Evolutionary conservation across 768 basidiomycete genomes (phyloP).

Genomic region (Lentinula boryana): DNA sequence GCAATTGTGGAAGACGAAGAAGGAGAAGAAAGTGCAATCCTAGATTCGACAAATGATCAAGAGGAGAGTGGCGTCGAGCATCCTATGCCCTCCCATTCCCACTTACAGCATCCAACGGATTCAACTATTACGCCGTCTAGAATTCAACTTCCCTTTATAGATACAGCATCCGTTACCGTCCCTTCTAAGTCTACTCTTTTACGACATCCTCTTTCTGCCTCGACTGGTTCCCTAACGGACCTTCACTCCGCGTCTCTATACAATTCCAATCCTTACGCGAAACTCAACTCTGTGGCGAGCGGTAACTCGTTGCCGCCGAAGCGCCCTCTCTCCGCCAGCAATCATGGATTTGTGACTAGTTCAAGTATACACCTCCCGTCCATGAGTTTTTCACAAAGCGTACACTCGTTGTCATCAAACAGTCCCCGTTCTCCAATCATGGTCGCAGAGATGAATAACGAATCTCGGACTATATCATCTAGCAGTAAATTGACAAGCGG

Average conservation of each 20-base stretch:
- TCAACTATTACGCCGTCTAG: neutral
- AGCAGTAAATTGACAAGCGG: neutral
- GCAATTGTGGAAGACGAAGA: constrained; percentile 8
- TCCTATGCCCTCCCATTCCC: neutral
- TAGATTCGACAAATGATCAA: neutral
- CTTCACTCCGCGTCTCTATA: neutral
- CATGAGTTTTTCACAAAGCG: neutral
- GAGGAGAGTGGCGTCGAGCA: neutral
- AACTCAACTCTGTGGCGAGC: neutral
- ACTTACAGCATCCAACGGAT: neutral
- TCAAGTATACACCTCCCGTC: neutral
- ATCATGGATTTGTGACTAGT: too few relatives aligned
- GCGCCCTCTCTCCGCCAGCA: neutral
- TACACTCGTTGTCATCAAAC: neutral
- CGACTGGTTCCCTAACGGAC: neutral
- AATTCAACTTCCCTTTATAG: neutral
- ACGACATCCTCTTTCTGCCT: neutral
- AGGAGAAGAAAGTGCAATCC: constrained; percentile 1
- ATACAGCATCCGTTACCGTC: neutral
- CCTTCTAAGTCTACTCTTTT: neutral
- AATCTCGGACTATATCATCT: neutral
- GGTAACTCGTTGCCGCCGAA: neutral
- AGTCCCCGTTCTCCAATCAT: neutral
- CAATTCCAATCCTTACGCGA: neutral
- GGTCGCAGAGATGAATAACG: neutral